Evolutionary conservation across 805 yeast genomes (phyloP).

Genomic region (Saccharomyces jurei): DNA sequence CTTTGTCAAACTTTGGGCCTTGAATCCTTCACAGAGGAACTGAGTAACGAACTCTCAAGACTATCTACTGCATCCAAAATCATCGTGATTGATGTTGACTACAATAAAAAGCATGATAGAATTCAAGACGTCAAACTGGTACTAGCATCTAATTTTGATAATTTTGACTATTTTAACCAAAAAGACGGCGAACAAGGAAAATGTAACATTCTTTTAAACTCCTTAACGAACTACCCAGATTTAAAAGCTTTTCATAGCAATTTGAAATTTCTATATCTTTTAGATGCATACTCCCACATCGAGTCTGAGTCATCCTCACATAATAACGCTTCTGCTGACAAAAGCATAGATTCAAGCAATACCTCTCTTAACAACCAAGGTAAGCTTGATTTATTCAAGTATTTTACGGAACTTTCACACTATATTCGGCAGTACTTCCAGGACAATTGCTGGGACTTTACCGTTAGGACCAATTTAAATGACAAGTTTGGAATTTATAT

Average conservation of each 20-base stretch:
- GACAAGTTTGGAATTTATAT: slow-evolving; percentile 28
- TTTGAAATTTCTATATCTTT: slow-evolving; percentile 24
- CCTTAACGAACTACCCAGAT: slow-evolving; percentile 22
- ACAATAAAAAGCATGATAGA: slow-evolving; percentile 17
- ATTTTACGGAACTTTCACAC: slow-evolving; percentile 25
- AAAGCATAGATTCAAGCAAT: neutral
- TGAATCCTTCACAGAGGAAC: slow-evolving; percentile 29
- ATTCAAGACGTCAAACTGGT: slow-evolving; percentile 31
- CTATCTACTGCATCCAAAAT: slow-evolving; percentile 32
- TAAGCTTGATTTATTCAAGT: slow-evolving; percentile 27
- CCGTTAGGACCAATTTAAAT: slow-evolving; percentile 20
- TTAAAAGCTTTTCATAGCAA: slow-evolving; percentile 28
- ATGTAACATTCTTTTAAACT: slow-evolving; percentile 26
- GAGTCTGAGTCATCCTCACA: slow-evolving; percentile 20
- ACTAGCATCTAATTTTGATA: slow-evolving; percentile 31
- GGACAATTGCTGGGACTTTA: slow-evolving; percentile 10
- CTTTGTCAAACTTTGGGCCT: slow-evolving; percentile 29
- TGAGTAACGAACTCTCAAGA: slow-evolving; percentile 21
- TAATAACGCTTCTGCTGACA: slow-evolving; percentile 3
- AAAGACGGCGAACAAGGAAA: slow-evolving; percentile 2
- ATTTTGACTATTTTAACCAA: slow-evolving; percentile 27
- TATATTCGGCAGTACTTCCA: slow-evolving; percentile 16
- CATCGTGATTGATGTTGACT: slow-evolving; percentile 32
- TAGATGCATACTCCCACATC: slow-evolving; percentile 27
- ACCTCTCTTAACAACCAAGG: slow-evolving; percentile 4